These are phyloP conservation scores for Phytophthora uliginosa DNA, from an alignment of 352 stramenopile genomes.

Conservation along the genomic window DNA sequence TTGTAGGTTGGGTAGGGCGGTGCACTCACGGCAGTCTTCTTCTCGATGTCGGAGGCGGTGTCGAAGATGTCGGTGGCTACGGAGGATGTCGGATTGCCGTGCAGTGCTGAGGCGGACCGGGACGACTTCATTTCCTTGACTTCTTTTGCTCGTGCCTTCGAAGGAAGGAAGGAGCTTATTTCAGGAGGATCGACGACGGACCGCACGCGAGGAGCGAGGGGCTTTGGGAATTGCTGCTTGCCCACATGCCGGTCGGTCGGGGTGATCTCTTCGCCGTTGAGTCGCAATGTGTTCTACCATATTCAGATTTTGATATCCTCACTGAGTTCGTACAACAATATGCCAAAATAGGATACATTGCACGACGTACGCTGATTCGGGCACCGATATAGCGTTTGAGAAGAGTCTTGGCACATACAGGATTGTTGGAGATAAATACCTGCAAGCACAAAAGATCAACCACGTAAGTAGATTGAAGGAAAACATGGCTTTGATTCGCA, in stretches of 20 bases:
- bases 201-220: conserved; percentile 10
- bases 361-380: conserved; percentile 55
- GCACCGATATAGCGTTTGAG: conserved; percentile 65
- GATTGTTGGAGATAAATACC: conserved; percentile 76
- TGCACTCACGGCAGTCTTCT: conserved; percentile 54
- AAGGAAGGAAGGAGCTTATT: conserved; percentile 6
- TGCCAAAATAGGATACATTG: background rate
- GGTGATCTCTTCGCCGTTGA: conserved; percentile 78
- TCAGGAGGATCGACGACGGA: conserved; percentile 22
- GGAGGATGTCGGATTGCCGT: conserved; percentile 25
- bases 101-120: conserved; percentile 11
- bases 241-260: conserved; percentile 52
- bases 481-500: background rate
- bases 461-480: background rate
- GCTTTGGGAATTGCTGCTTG: conserved; percentile 68
- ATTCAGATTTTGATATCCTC: background rate
- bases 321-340: background rate
- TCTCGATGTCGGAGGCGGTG: conserved; percentile 57
- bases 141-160: conserved; percentile 34
- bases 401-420: conserved; percentile 61
- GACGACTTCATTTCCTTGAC: conserved; percentile 26
- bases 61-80: conserved; percentile 57
- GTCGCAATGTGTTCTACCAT: conserved; percentile 57
- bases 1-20: background rate
- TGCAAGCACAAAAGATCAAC: conserved; percentile 17